Base-by-base conservation (phyloP, 345 rosid species). In the Streptanthus diversifolius region DNA sequence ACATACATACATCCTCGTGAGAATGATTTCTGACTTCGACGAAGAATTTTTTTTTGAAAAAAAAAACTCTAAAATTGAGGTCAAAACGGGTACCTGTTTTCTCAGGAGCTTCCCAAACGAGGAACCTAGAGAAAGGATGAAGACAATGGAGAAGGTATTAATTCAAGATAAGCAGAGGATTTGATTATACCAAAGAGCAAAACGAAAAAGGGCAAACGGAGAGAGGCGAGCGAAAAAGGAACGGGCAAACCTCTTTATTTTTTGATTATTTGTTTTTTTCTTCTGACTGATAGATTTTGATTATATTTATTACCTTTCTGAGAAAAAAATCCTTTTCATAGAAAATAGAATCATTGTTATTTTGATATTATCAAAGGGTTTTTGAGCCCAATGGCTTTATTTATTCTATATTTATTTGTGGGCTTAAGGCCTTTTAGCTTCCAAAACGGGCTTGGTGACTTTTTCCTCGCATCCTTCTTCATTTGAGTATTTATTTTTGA, bases 181-280 rank as follows among this genome's bases (percentile, higher is more conserved):
- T 68, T 41, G 27, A n/a, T 53, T 41, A 35, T 70, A 40, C 5
- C n/a, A 15, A 35, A 39, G 54, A 43, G 47, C 45, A n/a, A 33
- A n/a, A 18, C 14, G 14, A 32, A 72, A 61, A 54, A 62, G 36
- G 64, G 56, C 3, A 32, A 63, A 63, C 58, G 37, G 7, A 30
- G 17, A 56, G 66, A 57, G 24, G 45, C 48, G 63, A 72, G 70
- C 76, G 19, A 41, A 63, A 72, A 22, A 53, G 70, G 64, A 53
- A n/a, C n/a, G n/a, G n/a, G n/a, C n/a, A n/a, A n/a, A 53, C 36
- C 70, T 41, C 54, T 43, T 63, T 63, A 47, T 53, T 72, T 62
- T 48, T 63, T 63, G 51, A 5, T 67, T 49, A 51, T 36, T 37
- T 18, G 2, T 66, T 9, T 17, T 52, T 15, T 15, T 47, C 8